Evolutionary conservation across 768 basidiomycete genomes (phyloP).

Genomic region (Tremella yokohamensis): DNA sequence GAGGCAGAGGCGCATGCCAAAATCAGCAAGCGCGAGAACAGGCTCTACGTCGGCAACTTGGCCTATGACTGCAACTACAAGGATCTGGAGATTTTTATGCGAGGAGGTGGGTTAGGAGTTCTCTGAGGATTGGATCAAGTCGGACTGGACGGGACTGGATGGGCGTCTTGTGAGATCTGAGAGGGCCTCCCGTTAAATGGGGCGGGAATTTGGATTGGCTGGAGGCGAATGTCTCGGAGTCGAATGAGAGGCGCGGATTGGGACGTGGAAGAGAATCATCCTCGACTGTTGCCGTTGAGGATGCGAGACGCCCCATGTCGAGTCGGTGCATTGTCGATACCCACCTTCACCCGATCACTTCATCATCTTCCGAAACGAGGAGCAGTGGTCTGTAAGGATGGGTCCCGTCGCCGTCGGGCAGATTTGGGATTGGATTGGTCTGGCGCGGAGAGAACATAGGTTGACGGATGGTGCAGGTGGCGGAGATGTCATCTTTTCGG

Average conservation of each 20-base stretch:
- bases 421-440: background rate
- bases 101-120: conserved; percentile 82
- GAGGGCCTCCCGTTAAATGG: too few species aligned
- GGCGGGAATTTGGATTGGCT: background rate
- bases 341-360: background rate
- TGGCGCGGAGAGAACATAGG: background rate
- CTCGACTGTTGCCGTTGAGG: too few species aligned
- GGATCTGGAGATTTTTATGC: conserved; percentile 99
- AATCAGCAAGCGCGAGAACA: conserved; percentile 93
- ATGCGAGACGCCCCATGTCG: background rate
- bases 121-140: conserved; percentile 8
- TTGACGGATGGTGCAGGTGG: conserved; percentile 64
- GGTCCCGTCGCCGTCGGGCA: background rate
- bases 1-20: conserved; percentile 95
- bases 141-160: conserved; percentile 10
- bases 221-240: conserved; percentile 3
- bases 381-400: background rate
- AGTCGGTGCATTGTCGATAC: background rate
- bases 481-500: conserved; percentile 99
- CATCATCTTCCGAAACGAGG: background rate
- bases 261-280: too few species aligned
- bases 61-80: conserved; percentile 98
- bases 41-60: conserved; percentile 98
- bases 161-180: background rate
- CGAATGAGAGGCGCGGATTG: background rate